Evolutionary conservation across 257 asterid species (phyloP).

Genomic region (Nyctanthes arbortristis): DNA sequence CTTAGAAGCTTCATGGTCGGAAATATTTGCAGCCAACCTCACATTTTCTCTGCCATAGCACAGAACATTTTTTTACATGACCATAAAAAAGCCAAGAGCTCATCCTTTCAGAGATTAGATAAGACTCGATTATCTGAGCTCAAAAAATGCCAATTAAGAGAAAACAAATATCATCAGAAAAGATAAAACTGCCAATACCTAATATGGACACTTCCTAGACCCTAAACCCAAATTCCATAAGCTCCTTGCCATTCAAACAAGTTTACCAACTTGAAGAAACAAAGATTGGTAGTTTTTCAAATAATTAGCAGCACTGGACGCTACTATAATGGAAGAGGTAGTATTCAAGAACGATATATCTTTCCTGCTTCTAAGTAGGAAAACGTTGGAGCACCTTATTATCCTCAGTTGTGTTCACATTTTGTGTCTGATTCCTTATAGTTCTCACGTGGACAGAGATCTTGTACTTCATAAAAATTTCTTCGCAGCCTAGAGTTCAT

Average conservation of each 20-base stretch:
- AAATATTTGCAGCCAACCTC: slow-evolving; percentile 52
- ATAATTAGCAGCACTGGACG: not conserved
- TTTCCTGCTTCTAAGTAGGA: not conserved
- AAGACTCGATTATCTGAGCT: slow-evolving; percentile 2
- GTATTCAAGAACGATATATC: not conserved
- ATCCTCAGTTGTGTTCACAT: not conserved
- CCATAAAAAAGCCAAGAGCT: slow-evolving; percentile 6
- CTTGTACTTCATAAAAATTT: too few relatives aligned
- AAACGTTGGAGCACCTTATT: slow-evolving; percentile 5
- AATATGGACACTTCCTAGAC: too few relatives aligned
- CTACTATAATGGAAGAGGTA: not conserved
- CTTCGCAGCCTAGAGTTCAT: too few relatives aligned
- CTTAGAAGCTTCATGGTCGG: slow-evolving; percentile 72
- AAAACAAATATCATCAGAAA: too few relatives aligned
- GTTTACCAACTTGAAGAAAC: not conserved
- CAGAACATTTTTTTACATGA: slow-evolving; percentile 11
- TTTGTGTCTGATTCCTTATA: too few relatives aligned
- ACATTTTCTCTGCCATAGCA: slow-evolving; percentile 66
- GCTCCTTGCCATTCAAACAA: not conserved
- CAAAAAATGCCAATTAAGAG: not conserved
- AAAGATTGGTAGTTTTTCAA: not conserved
- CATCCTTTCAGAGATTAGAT: slow-evolving; percentile 3
- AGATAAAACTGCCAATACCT: too few relatives aligned
- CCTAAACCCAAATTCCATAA: not conserved
- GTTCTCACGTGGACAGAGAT: too few relatives aligned